Evolutionary conservation across 1,284 basidiomycete genomes (phyloP).

Genomic region (Trichosporon faecale): DNA sequence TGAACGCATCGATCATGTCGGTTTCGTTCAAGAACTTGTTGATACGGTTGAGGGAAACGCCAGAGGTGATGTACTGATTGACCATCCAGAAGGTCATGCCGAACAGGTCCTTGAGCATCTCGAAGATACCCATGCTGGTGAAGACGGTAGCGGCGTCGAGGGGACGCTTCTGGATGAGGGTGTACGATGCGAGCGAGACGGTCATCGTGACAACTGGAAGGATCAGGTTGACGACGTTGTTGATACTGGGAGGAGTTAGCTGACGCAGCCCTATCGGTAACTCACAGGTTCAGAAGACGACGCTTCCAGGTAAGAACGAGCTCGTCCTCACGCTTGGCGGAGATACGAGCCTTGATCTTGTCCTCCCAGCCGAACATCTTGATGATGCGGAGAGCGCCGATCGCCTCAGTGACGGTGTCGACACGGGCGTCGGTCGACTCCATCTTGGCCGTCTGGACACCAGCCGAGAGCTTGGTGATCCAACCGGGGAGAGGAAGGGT

Average conservation of each 20-base stretch:
- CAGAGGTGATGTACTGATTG: slow-evolving; percentile 47
- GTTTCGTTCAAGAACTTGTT: slow-evolving; percentile 57
- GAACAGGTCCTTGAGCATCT: slow-evolving; percentile 45
- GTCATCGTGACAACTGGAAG: slow-evolving; percentile 67
- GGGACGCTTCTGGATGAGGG: slow-evolving; percentile 54
- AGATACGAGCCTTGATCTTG: slow-evolving; percentile 58
- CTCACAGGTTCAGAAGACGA: slow-evolving; percentile 42
- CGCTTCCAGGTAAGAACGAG: slow-evolving; percentile 53
- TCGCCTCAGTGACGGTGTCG: slow-evolving; percentile 56
- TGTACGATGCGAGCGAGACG: slow-evolving; percentile 64
- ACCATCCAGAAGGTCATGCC: slow-evolving; percentile 38
- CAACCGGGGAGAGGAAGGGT: slow-evolving; percentile 59
- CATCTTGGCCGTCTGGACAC: slow-evolving; percentile 43
- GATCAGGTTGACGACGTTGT: slow-evolving; percentile 55
- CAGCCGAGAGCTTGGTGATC: slow-evolving; percentile 41
- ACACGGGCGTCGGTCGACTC: slow-evolving; percentile 57
- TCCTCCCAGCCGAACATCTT: slow-evolving; percentile 70
- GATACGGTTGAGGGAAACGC: slow-evolving; percentile 57
- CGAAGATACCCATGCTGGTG: slow-evolving; percentile 51
- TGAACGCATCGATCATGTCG: slow-evolving; percentile 58
- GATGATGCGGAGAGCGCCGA: slow-evolving; percentile 56
- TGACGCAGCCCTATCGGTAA: background rate
- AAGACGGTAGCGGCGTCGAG: slow-evolving; percentile 53
- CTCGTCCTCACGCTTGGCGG: slow-evolving; percentile 60
- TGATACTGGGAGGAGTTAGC: slow-evolving; percentile 16